Evolutionary conservation across 164 flowering plant genomes (phyloP).

Genomic region (Platanus orientalis): DNA sequence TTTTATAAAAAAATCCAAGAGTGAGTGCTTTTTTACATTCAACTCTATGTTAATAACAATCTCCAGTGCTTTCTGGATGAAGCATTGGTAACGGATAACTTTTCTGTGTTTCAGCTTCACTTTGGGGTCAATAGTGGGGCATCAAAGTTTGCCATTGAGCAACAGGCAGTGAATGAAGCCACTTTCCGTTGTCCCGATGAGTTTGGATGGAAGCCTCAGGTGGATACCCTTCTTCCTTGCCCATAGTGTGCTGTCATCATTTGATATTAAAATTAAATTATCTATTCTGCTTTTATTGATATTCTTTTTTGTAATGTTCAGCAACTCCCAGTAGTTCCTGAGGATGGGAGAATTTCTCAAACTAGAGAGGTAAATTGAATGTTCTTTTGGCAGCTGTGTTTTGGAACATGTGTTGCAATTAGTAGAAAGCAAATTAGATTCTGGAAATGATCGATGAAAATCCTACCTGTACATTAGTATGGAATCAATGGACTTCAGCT

Average conservation of each 20-base stretch:
- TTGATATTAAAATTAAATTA: not conserved
- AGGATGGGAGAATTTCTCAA: constrained; percentile 54
- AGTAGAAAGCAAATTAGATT: too few relatives aligned
- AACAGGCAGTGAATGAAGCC: constrained; percentile 60
- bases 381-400: too few relatives aligned
- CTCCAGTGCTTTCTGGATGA: too few relatives aligned
- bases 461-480: too few relatives aligned
- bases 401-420: too few relatives aligned
- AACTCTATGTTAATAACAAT: too few relatives aligned
- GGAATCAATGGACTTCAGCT: too few relatives aligned
- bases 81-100: too few relatives aligned
- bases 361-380: constrained; percentile 42
- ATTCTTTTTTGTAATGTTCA: constrained; percentile 16
- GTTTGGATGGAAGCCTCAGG: constrained; percentile 72
- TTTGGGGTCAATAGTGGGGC: constrained; percentile 51
- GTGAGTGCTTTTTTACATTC: too few relatives aligned
- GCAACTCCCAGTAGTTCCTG: constrained; percentile 48
- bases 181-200: constrained; percentile 63
- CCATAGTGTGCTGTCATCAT: not conserved
- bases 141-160: constrained; percentile 43
- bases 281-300: not conserved
- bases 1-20: too few relatives aligned
- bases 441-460: too few relatives aligned
- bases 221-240: constrained; percentile 8
- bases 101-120: constrained; percentile 37